These are phyloP conservation scores for Thelonectria rubi DNA, from an alignment of 2,329 filamentous ascomycete species.

Conservation along the genomic window DNA sequence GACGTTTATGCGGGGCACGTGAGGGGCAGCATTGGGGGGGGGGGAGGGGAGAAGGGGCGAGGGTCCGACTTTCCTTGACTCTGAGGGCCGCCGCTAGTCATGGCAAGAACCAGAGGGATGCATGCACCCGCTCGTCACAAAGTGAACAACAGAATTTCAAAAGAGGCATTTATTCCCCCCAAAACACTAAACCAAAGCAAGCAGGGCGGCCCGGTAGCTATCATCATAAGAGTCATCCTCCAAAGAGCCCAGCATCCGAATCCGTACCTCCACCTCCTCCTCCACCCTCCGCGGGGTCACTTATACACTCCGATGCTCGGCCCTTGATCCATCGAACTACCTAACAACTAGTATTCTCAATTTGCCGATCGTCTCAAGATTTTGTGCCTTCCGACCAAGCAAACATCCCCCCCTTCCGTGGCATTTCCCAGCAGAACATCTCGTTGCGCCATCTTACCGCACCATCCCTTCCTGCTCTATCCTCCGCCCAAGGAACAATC, in stretches of 20 bases:
- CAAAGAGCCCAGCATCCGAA: not conserved
- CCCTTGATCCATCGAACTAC: conserved; percentile 3
- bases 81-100: not conserved
- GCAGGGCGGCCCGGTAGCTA: no score
- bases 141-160: not conserved
- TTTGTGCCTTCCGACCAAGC: conserved; percentile 11
- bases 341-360: conserved; percentile 2
- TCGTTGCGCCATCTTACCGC: not conserved
- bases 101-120: not conserved
- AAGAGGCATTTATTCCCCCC: not conserved
- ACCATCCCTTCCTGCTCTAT: not conserved
- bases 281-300: conserved; percentile 9
- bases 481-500: not conserved
- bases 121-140: not conserved
- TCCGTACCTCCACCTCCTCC: not conserved
- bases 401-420: not conserved
- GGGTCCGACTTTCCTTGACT: conserved; percentile 2
- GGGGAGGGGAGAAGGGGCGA: not conserved
- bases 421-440: not conserved
- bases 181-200: not conserved
- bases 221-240: conserved; percentile 1
- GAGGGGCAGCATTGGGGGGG: not conserved
- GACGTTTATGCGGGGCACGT: conserved; percentile 1
- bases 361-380: conserved; percentile 11
- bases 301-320: conserved; percentile 27